Conservation (phyloP, 768 basidiomycete genomes). For the Strobilomyces echinocephalus region DNA sequence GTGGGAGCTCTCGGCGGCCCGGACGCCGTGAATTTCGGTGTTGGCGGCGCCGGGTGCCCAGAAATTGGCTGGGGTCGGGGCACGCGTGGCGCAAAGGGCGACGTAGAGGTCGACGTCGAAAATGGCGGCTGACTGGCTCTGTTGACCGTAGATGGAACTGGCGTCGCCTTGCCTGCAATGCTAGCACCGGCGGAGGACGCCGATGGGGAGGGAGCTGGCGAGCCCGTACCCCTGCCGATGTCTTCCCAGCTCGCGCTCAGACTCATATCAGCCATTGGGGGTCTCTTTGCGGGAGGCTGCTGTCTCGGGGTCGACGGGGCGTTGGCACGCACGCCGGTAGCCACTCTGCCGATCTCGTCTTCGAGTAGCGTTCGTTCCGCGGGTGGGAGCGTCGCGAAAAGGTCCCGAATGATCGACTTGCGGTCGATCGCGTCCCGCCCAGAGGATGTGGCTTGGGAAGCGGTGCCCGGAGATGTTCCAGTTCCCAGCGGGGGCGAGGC, state of each 20-base stretch:
- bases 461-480: constrained; percentile 11
- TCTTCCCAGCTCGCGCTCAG: constrained; percentile 67
- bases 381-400: constrained; percentile 57
- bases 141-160: background rate
- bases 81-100: constrained; percentile 7
- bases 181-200: constrained; percentile 3
- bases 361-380: constrained; percentile 64
- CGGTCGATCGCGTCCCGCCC: constrained; percentile 40
- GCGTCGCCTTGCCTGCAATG: constrained; percentile 5
- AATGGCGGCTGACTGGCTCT: background rate
- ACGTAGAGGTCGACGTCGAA: background rate
- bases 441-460: constrained; percentile 22
- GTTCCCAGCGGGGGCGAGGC: constrained; percentile 30
- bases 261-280: constrained; percentile 30
- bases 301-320: constrained; percentile 2
- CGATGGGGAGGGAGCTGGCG: constrained; percentile 9
- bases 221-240: constrained; percentile 25
- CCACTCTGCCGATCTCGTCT: constrained; percentile 44
- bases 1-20: constrained; percentile 20
- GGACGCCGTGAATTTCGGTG: constrained; percentile 25
- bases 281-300: constrained; percentile 15
- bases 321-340: constrained; percentile 20
- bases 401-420: constrained; percentile 63
- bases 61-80: constrained; percentile 4
- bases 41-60: constrained; percentile 4